Evolutionary conservation across 192 early-diverging fungal genomes (phyloP).

Genomic region (Mortierella alpina): DNA sequence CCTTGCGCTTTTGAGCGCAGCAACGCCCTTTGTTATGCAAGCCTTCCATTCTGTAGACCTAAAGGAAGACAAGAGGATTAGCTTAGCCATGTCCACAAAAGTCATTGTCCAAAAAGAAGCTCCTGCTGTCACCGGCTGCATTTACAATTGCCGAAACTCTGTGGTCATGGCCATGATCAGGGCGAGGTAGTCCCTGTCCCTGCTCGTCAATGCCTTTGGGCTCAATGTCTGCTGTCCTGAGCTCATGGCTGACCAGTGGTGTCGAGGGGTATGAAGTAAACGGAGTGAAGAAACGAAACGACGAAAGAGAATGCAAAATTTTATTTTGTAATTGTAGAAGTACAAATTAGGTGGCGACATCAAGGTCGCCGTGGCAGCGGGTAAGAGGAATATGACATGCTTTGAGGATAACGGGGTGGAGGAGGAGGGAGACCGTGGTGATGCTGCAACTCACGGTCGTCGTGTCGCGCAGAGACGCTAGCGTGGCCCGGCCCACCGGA

Average conservation of each 20-base stretch:
- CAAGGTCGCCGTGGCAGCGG: conserved; percentile 40
- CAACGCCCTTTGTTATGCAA: conserved; percentile 7
- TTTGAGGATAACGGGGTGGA: conserved; percentile 16
- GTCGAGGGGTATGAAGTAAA: neutral
- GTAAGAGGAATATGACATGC: conserved; percentile 30
- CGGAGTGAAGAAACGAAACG: neutral
- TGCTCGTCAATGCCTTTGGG: conserved; percentile 29
- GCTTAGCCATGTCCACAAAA: neutral
- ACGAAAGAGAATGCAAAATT: conserved; percentile 5
- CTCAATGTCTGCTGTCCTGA: too few relatives aligned
- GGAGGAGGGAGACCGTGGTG: conserved; percentile 17
- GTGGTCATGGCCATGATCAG: conserved; percentile 17
- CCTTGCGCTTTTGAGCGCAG: conserved; percentile 42
- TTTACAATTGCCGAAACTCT: conserved; percentile 47
- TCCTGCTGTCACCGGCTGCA: neutral
- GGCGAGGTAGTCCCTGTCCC: conserved; percentile 34
- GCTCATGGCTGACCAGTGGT: too few relatives aligned
- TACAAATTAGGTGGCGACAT: neutral
- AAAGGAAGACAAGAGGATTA: neutral
- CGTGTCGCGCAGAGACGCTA: conserved; percentile 7
- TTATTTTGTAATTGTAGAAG: conserved; percentile 5
- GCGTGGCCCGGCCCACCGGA: conserved; percentile 19
- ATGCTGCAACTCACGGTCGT: conserved; percentile 41
- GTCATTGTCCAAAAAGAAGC: neutral
- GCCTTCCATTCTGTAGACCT: conserved; percentile 45